phyloP scores from a whole-genome alignment of 2,329 filamentous ascomycete species.

The Fusarium sp. region DNA sequence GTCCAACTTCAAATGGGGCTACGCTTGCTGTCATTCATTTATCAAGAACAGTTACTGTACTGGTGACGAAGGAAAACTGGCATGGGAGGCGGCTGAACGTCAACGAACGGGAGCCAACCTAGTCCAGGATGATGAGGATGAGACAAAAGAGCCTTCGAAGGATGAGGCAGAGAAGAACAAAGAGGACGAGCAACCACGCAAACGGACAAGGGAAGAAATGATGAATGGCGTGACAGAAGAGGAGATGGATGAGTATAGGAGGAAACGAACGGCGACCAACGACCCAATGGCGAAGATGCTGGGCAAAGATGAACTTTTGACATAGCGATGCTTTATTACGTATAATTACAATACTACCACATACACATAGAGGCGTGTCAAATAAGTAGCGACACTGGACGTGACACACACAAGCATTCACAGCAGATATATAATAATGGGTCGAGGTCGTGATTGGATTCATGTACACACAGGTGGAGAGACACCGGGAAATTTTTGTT shows the following conservation, averaged over 20 bases:
- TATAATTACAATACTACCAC: neutral
- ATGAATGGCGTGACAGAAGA: slow-evolving; percentile 82
- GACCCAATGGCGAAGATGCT: slow-evolving; percentile 90
- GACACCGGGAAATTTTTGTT: slow-evolving; percentile 40
- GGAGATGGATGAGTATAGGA: slow-evolving; percentile 87
- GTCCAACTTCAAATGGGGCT: slow-evolving; percentile 95
- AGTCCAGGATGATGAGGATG: slow-evolving; percentile 49
- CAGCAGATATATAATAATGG: slow-evolving; percentile 13
- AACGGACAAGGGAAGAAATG: slow-evolving; percentile 83
- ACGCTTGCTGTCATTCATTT: slow-evolving; percentile 91
- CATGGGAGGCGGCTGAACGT: slow-evolving; percentile 80
- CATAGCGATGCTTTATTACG: slow-evolving; percentile 32
- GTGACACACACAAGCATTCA: slow-evolving; percentile 1
- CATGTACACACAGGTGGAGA: slow-evolving; percentile 46
- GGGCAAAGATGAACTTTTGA: slow-evolving; percentile 72
- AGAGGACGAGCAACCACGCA: slow-evolving; percentile 62
- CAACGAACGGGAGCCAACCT: slow-evolving; percentile 64
- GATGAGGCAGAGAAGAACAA: slow-evolving; percentile 49
- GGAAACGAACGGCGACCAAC: slow-evolving; percentile 77
- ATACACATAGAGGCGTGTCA: neutral
- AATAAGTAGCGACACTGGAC: neutral
- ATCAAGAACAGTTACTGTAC: slow-evolving; percentile 99
- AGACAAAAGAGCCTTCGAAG: slow-evolving; percentile 46
- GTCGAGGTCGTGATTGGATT: slow-evolving; percentile 36
- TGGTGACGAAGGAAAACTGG: slow-evolving; percentile 85